Conservation (phyloP, 116 monocot genomes). For the Zostera marina region DNA sequence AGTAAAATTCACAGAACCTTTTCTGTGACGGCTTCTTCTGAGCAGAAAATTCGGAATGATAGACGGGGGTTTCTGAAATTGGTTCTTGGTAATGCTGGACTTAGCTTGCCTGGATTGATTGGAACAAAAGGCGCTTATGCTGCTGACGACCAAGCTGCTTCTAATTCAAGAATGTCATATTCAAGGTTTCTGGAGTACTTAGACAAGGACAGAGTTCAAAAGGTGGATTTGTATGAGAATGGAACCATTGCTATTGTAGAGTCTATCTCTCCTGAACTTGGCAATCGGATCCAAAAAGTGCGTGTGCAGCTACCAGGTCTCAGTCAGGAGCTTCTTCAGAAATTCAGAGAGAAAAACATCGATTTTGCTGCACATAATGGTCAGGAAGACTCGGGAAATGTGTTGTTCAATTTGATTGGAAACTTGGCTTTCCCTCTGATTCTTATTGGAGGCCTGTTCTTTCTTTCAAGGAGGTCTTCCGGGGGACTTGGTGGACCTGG, state of each 20-base stretch:
- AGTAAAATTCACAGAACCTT: conserved; percentile 18
- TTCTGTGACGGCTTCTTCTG: conserved; percentile 41
- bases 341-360: conserved; percentile 76
- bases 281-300: conserved; percentile 73
- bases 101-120: conserved; percentile 34
- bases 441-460: conserved; percentile 79
- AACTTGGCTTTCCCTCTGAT: conserved; percentile 90
- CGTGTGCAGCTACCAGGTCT: conserved; percentile 91
- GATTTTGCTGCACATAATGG: conserved; percentile 93
- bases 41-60: conserved; percentile 29
- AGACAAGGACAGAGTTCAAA: conserved; percentile 88
- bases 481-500: conserved; percentile 87
- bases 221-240: conserved; percentile 84
- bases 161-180: conserved; percentile 93
- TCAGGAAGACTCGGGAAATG: conserved; percentile 76
- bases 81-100: conserved; percentile 56
- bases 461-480: conserved; percentile 64
- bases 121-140: conserved; percentile 43
- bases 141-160: conserved; percentile 69
- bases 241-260: conserved; percentile 98
- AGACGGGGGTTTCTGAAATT: conserved; percentile 76
- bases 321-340: conserved; percentile 88
- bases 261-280: conserved; percentile 82
- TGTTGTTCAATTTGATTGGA: conserved; percentile 82
- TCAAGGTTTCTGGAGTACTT: conserved; percentile 86